Base-by-base conservation (phyloP, 441 rosid genomes). In the Viola pubescens region DNA sequence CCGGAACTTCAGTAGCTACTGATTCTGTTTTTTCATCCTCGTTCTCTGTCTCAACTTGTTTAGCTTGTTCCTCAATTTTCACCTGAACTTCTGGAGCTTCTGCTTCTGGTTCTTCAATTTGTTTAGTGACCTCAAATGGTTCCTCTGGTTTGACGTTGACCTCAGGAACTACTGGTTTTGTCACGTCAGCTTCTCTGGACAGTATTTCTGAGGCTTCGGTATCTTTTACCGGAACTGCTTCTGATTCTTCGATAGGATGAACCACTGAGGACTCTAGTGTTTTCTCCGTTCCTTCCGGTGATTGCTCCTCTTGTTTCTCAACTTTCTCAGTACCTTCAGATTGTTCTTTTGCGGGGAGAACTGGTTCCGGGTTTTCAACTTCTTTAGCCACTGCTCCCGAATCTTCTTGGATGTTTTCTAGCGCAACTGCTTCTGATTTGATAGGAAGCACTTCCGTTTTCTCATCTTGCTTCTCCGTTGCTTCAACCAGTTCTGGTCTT, bases 1-100 rank as follows among this genome's bases (percentile, higher is more conserved):
- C 37, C 44, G n/a, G 52, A 48, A 11, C 63, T 34, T 72, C 66
- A 58, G 73, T 52, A 63, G 62, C 68, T 61, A n/a, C 19, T 40
- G 40, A 5, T 54, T 65, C 69, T 54, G 65, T 48, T 52, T 44
- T 42, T 9, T 51, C 56, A 9, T 0, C 48, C 16, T 51, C n/a
- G 0, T 50, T 8, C 48, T 16, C 16, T 54, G 12, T 12, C 47
- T 49, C 64, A 37, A 40, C 34, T 51, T 42, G 41, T 59, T 69
- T 64, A 68, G 57, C 69, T 38, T 34, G 41, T 41, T 14, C 55
- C n/a, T 50, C 44, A 44, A 45, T 54, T 49, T 63, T 41, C 53
- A 39, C 60, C 19, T 52, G 10, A 52, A 2, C 42, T 9, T 9
- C 42, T 5, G 8, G 49, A 9, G n/a, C n/a, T 46, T 13, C 58